Base-by-base conservation (phyloP, 148 eudicot species). In the Nyssa sinensis region DNA sequence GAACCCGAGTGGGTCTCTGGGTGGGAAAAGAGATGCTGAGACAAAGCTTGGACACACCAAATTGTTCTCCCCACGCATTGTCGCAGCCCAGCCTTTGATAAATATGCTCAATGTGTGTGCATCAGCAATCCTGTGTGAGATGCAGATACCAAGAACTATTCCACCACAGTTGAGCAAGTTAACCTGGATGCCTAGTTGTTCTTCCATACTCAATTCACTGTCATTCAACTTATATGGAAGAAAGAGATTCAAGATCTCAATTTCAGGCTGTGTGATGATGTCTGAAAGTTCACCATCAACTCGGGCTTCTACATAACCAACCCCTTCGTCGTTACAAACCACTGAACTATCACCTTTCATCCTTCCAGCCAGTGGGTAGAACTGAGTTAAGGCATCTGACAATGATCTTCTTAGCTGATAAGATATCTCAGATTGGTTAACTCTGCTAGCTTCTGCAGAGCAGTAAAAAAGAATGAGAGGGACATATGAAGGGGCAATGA, bases 341-440 rank as follows among this genome's bases (percentile, higher is more conserved):
- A 87, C 69, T n/a, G 64, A 75, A 33, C 58, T 75, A 33, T 82
- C 70, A 23, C 65, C 64, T 62, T 66, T 57, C 23, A 82, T 41
- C 67, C 86, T 82, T 62, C 90, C 84, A 2, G 86, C 88, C 32
- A 84, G 58, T 23, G 90, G 90, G 64, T 87, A 87, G 60, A 78
- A 87, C 17, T 27, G 62, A 49, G 49, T 41, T 64, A 27, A 66
- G 67, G 81, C 75, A 25, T 79, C 73, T 1, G 83, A 73, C 0
- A 83, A 66, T 1, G 83, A 79, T 21, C n/a, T 70, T 60, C 70
- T 76, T 0, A 83, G 69, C 25, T 13, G 37, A 32, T 16, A 3
- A 7, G 37, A 59, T 49, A 76, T 64, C 9, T 69, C 49, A 3
- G 78, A 39, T 60, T 74, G 76, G 8, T 67, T 37, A 27, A 64